These are phyloP conservation scores for Arabidopsis lyrata DNA, from an alignment of 441 rosid genomes.

Conservation along the genomic window DNA sequence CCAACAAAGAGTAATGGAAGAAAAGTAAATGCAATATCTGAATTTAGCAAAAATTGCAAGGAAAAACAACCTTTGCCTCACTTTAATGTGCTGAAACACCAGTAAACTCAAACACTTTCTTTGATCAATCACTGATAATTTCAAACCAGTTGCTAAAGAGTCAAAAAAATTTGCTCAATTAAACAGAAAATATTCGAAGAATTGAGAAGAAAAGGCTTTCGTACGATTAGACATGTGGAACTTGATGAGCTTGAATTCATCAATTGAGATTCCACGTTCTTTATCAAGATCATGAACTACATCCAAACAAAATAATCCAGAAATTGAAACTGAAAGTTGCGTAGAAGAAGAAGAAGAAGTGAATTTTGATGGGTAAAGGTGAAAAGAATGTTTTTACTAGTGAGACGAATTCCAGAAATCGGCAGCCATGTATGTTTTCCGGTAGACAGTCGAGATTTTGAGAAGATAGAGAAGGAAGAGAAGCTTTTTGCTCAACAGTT, in stretches of 20 bases:
- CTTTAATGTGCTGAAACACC: no score
- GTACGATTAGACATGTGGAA: conserved; percentile 83
- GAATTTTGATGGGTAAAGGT: not conserved
- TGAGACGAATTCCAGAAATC: conserved; percentile 94
- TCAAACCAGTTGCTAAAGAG: no score
- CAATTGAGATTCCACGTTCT: conserved; percentile 75
- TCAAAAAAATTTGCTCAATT: no score
- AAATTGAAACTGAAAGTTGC: not conserved
- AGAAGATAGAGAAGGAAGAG: not conserved
- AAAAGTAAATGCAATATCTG: no score
- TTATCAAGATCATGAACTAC: conserved; percentile 48
- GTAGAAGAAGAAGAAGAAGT: conserved; percentile 3
- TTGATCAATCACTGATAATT: no score
- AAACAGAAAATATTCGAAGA: no score
- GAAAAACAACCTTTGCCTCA: no score
- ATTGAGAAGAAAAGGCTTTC: not conserved
- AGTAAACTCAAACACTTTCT: no score
- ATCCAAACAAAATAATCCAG: not conserved
- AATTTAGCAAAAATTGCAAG: no score
- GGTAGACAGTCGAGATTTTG: conserved; percentile 7
- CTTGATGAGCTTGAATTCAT: conserved; percentile 87
- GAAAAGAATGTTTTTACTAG: conserved; percentile 45
- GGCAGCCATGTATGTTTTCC: conserved; percentile 63
- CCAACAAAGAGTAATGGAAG: no score
- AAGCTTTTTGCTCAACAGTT: not conserved